phyloP scores from a whole-genome alignment of 805 yeast species.

The Myxozyma mucilagina region DNA sequence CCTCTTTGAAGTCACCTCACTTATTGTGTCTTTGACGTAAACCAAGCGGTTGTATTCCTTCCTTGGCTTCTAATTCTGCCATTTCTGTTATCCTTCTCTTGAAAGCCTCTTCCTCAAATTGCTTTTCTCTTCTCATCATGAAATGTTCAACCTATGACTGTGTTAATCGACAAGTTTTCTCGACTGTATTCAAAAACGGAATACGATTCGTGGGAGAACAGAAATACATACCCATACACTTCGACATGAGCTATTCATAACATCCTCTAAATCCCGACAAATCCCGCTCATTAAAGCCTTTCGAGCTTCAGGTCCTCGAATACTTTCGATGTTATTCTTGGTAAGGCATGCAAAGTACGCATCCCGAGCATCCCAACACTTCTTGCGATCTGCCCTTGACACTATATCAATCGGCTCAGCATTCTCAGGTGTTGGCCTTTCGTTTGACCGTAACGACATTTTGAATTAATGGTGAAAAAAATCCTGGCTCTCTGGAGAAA shows the following conservation, averaged over 20 bases:
- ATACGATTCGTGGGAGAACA: not conserved
- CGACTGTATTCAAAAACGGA: not conserved
- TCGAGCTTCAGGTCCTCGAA: not conserved
- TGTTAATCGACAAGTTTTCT: not conserved
- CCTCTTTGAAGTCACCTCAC: too few species aligned
- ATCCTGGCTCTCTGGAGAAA: too few species aligned
- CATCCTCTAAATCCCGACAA: not conserved
- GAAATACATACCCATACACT: constrained; percentile 11
- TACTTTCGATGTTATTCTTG: constrained; percentile 52
- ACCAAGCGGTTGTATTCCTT: not conserved
- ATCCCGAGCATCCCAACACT: constrained; percentile 92
- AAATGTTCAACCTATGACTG: constrained; percentile 17
- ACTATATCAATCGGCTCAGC: not conserved
- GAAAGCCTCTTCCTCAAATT: constrained; percentile 1
- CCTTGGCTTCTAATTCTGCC: not conserved
- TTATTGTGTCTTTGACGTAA: too few species aligned
- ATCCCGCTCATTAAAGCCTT: not conserved
- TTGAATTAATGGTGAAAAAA: not conserved
- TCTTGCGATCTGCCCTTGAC: constrained; percentile 9
- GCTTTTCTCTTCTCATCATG: constrained; percentile 9
- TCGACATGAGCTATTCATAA: constrained; percentile 3
- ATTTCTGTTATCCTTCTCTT: not conserved
- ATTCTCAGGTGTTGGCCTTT: not conserved
- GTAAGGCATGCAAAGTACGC: constrained; percentile 73
- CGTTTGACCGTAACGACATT: not conserved